Evolutionary conservation across 192 early-diverging fungal species (phyloP), one percentile per base, ranked within the genome.

Genomic region (Gorgonomyces haynaldii): DNA sequence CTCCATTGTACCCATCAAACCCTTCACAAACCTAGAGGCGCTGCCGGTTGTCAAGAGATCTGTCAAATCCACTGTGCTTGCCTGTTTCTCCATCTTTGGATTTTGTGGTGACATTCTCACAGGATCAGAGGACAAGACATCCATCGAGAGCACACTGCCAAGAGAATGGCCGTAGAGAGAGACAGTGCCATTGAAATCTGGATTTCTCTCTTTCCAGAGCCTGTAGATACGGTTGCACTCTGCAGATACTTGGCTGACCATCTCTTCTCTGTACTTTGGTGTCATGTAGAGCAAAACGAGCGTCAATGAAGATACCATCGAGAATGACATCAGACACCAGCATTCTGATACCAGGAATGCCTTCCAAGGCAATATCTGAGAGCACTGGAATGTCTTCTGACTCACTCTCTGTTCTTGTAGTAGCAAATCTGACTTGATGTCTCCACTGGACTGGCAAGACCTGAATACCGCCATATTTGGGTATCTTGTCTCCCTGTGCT

Each of bases 211-310:
- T 20, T 71, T 65, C 57, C 81, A 91, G 22, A 84, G 61, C 5
- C 52, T 26, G 56, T 89, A 91, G 0, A 91, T 80, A 20, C 75
- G 51, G 54, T 88, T 91, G 34, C 84, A 57, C 60, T 91, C 88
- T 5, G 67, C 60, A 8, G 83, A 74, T 25, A 91, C 81, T 38
- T 81, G 76, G 9, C 66, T 65, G 38, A 87, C 74, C 85, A 91
- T 88, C 48, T 85, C 65, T 50, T 85, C 79, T 23, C 84, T 74
- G 45, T 84, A 87, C 54, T 60, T 73, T 2, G 85, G 88, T 1
- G 83, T 85, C 86, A 88, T 89, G 32, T 91, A 91, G 17, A 88
- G 58, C 5, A 86, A 63, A 2, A 90, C n/a, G n/a, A n/a, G n/a
- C n/a, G n/a, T n/a, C n/a, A n/a, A n/a, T n/a, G n/a, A n/a, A n/a